Evolutionary conservation across 225 moss, liverwort and hornwort genomes (phyloP), one percentile per base, ranked within the genome.

Genomic region (Polytrichum commune): DNA sequence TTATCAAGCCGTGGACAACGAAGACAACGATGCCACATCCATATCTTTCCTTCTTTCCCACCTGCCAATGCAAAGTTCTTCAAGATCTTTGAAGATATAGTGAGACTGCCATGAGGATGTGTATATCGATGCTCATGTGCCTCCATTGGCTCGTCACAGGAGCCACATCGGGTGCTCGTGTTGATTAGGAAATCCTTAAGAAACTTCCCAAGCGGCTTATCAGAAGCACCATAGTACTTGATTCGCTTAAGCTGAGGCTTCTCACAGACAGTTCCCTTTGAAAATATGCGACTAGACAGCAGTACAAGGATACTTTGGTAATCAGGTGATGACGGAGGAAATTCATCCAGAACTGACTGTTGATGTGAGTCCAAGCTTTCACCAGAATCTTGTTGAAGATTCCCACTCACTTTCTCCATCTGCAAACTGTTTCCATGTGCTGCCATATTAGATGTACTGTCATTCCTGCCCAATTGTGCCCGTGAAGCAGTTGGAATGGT

Each of bases 21-120:
- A 53, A 95, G 94, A 80, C 97, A 98, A 58, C 92, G 95, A 80
- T 98, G 97, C 97, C 97, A 98, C 97, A 98, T 93, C 97, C 97
- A 98, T 69, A 98, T 87, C 79, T 88, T 92, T 13, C 92, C 95
- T 55, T 87, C 89, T 62, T 79, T 92, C 72, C 80, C 95, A 19
- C 97, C 94, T 24, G 91, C 76, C 46, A 98, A 75, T 57, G 78
- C 29, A 30, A 29, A 29, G 5, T 75, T 76, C 30, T 77, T 82
- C 72, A 87, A 35, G 25, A 84, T 82, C 79, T 78, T 89, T 1
- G 89, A 86, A 28, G 92, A 90, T 46, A 97, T 87, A 67, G 93
- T 97, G 76, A 97, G 85, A 75, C 93, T 92, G 29, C 96, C 93
- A 69, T 88, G 83, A 0, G 88, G 83, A 77, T 97, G 96, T 53